Evolutionary conservation across 1,284 basidiomycete species (phyloP), one percentile per base, ranked within the genome.

Genomic region (Ganoderma lucidum): DNA sequence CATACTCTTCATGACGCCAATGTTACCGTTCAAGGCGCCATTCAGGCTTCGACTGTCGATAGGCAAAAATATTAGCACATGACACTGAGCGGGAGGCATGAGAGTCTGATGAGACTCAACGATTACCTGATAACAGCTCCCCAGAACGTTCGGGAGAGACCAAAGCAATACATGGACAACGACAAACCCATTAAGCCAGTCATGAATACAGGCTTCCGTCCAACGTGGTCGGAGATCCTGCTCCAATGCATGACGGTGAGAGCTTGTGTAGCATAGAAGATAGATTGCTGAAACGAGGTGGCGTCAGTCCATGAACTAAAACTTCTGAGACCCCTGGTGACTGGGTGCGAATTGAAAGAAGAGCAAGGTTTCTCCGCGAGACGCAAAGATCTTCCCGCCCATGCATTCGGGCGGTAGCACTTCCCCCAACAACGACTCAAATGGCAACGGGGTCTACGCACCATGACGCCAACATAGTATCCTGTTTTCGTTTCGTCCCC

Each of bases 1-100:
- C 83, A 91, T 90, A 74, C 88, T 92, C 79, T 92, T 94, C 69
- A 91, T 87, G 28, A 92, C 88, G 3, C 93, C 91, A 67, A 90
- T 88, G 72, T 91, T 92, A 71, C 88, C 88, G 58, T 87, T 87
- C 23, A 87, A 75, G 23, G 86, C 86, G 23, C 87, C 88, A 48
- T 86, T 84, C 12, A 88, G 76, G 61, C 81, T 81, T 17, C 86
- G 86, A 68, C 86, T 87, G 45, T 69, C 14, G 51, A 56, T 55
- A 35, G 60, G 55, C 17, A 45, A 63, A 28, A 28, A 1, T 6
- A 65, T 63, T n/a, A 65, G 66, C 37, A 41, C n/a, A 12, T 6
- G 23, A 30, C 39, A 17, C 39, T 8, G n/a, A 23, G n/a, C 19
- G n/a, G 39, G 10, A 32, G 23, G 28, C 41, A 35, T 30, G 42